Evolutionary conservation across 2,329 filamentous ascomycete species (phyloP).

Genomic region (Beauveria scarabaeidicola): DNA sequence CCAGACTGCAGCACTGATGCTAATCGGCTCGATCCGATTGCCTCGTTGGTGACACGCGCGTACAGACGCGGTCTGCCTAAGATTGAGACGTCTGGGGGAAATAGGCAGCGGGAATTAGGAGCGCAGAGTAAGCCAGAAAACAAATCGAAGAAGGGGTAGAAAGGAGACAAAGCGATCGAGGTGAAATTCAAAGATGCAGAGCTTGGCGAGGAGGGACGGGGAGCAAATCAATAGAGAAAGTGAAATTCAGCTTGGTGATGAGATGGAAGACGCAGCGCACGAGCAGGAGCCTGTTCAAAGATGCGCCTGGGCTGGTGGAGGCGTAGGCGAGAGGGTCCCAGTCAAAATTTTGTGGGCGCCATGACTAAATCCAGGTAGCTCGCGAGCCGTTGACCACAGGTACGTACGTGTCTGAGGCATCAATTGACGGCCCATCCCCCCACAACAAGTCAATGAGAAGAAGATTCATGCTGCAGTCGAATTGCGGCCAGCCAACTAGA

Average conservation of each 20-base stretch:
- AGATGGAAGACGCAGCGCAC: conserved; percentile 2
- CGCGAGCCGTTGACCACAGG: neutral
- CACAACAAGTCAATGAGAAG: too few relatives aligned
- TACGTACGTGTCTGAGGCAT: conserved; percentile 25
- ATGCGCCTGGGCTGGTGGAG: neutral
- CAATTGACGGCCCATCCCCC: conserved; percentile 3
- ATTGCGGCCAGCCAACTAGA: too few relatives aligned
- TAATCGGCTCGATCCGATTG: neutral
- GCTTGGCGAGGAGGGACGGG: neutral
- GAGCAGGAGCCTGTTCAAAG: neutral
- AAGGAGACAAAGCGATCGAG: neutral
- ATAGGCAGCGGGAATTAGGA: neutral
- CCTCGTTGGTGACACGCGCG: neutral
- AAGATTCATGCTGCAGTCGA: too few relatives aligned
- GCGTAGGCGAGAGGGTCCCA: neutral
- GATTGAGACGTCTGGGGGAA: neutral
- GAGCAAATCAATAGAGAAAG: neutral
- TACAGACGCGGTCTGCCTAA: neutral
- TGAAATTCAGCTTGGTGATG: neutral
- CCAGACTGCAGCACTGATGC: neutral
- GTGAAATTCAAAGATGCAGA: neutral
- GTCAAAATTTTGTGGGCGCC: conserved; percentile 5
- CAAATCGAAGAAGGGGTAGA: neutral
- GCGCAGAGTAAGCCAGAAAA: neutral
- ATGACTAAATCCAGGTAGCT: conserved; percentile 7